Conservation (phyloP, 2,329 filamentous ascomycete species). For the Sclerotinia trifoliorum region DNA sequence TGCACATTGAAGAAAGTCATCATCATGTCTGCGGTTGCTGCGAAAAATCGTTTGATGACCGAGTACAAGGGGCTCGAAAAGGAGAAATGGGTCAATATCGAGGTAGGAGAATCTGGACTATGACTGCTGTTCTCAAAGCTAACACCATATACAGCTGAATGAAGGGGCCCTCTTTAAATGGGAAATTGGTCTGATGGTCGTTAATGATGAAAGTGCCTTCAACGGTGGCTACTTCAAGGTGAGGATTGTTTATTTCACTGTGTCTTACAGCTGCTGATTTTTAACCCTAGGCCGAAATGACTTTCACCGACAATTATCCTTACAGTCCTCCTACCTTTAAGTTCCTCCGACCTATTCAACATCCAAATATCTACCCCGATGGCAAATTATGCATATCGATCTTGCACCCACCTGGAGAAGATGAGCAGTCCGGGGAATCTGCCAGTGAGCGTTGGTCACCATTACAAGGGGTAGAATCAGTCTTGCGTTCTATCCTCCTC, state of each 20-base stretch:
- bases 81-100: constrained; percentile 92
- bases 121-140: constrained; percentile 12
- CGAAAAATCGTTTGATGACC: constrained; percentile 82
- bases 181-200: constrained; percentile 84
- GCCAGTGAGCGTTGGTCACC: constrained; percentile 94
- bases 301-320: constrained; percentile 84
- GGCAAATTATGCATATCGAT: constrained; percentile 96
- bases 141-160: constrained; percentile 50
- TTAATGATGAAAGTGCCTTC: constrained; percentile 89
- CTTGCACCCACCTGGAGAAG: constrained; percentile 86
- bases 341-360: constrained; percentile 76
- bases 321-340: constrained; percentile 86
- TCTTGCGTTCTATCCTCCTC: constrained; percentile 87
- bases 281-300: constrained; percentile 69
- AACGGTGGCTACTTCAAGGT: constrained; percentile 88
- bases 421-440: constrained; percentile 85
- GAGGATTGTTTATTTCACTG: constrained; percentile 25
- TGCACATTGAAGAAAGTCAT: neutral
- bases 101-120: constrained; percentile 52
- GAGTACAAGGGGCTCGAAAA: constrained; percentile 80
- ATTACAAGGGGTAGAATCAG: constrained; percentile 89
- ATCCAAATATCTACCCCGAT: constrained; percentile 92
- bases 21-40: constrained; percentile 43
- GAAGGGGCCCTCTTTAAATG: constrained; percentile 81
- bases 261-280: constrained; percentile 14